Conservation (phyloP, 1,284 basidiomycete species). For the Ceratobasidium sp. region DNA sequence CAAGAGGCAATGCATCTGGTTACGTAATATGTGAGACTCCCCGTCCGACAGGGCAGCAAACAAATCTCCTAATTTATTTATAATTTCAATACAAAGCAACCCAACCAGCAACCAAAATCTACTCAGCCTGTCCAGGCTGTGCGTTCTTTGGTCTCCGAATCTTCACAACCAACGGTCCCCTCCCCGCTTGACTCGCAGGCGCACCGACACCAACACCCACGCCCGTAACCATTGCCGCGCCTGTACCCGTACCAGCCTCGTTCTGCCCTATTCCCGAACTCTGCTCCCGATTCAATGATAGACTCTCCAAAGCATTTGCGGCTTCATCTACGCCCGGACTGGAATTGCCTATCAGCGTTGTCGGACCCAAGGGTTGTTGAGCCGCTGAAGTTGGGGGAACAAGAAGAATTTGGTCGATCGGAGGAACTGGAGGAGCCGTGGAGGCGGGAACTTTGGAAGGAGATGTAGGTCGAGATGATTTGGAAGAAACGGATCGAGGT, state of each 20-base stretch:
- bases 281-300: background rate
- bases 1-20: too few species aligned
- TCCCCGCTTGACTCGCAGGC: background rate
- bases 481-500: too few species aligned
- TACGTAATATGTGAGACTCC: too few species aligned
- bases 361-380: background rate
- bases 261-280: too few species aligned
- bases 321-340: conserved; percentile 6
- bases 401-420: background rate
- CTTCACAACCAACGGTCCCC: conserved; percentile 6
- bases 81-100: too few species aligned
- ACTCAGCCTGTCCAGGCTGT: background rate
- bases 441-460: background rate
- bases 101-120: background rate
- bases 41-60: too few species aligned
- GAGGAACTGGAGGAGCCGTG: background rate
- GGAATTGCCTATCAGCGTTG: too few species aligned
- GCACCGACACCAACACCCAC: too few species aligned
- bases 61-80: too few species aligned
- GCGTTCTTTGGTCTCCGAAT: conserved; percentile 8
- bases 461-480: background rate
- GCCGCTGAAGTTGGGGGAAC: background rate
- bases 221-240: background rate
- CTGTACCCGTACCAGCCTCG: too few species aligned
- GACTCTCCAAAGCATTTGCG: background rate